phyloP scores from a whole-genome alignment of 345 rosid species.

The Corymbia maculata region DNA sequence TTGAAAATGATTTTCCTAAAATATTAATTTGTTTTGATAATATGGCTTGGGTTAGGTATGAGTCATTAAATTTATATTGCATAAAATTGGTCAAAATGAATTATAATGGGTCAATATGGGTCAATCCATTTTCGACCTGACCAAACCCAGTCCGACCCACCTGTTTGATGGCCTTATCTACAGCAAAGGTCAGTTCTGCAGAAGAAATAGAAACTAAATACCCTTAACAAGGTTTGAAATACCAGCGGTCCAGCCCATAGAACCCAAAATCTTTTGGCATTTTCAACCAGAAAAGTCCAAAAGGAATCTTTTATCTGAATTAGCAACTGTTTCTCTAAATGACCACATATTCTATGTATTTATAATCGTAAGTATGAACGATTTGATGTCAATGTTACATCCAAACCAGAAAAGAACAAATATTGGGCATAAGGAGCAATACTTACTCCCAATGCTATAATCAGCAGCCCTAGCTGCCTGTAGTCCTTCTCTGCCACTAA shows the following conservation, averaged over 20 bases:
- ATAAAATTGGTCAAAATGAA: too few relatives aligned
- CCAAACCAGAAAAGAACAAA: not conserved
- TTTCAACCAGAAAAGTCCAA: not conserved
- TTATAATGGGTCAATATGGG: too few relatives aligned
- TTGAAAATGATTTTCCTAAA: too few relatives aligned
- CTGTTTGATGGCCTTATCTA: not conserved
- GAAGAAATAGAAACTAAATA: not conserved
- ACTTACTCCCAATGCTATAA: conserved; percentile 95
- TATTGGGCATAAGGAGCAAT: not conserved
- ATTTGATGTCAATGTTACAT: not conserved
- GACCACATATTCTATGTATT: not conserved
- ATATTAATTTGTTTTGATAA: too few relatives aligned
- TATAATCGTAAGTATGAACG: not conserved
- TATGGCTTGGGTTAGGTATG: too few relatives aligned
- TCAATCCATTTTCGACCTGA: too few relatives aligned
- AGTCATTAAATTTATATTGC: too few relatives aligned
- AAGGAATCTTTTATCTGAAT: not conserved
- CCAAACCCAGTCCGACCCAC: too few relatives aligned
- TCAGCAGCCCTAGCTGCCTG: conserved; percentile 99
- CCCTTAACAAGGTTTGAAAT: not conserved
- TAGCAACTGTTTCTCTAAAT: not conserved
- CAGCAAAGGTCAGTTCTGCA: not conserved
- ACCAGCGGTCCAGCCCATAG: not conserved
- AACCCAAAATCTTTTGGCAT: not conserved
- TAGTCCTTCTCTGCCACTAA: conserved; percentile 97